phyloP scores from a whole-genome alignment of 371 early-diverging fungal genomes.

The Mucor piriformis region DNA sequence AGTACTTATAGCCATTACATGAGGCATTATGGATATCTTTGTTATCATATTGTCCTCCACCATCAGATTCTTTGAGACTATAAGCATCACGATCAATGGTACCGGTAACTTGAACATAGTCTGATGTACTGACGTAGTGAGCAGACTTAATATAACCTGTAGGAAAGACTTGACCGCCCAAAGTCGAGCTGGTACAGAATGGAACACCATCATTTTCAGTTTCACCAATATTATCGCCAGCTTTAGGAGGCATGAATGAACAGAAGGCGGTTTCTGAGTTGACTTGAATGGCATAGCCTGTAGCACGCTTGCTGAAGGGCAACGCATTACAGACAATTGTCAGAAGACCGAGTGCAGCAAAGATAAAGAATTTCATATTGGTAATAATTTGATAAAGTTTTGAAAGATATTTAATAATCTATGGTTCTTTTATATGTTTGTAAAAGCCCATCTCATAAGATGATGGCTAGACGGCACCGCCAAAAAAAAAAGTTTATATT shows the following conservation, averaged over 20 bases:
- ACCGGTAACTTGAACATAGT: constrained; percentile 49
- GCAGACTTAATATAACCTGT: constrained; percentile 34
- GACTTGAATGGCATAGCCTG: constrained; percentile 17
- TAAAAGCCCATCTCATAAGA: no score
- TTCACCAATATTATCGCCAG: constrained; percentile 35
- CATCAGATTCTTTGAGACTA: constrained; percentile 22
- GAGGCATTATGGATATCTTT: constrained; percentile 22
- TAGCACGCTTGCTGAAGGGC: neutral
- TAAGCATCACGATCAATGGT: constrained; percentile 29
- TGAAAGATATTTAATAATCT: no score
- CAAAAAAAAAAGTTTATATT: no score
- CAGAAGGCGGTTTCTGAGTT: constrained; percentile 32
- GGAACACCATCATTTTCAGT: constrained; percentile 41
- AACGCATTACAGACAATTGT: neutral
- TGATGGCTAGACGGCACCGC: no score
- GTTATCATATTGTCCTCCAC: constrained; percentile 51
- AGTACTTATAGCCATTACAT: constrained; percentile 46
- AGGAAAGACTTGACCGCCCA: constrained; percentile 38
- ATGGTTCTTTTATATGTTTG: no score
- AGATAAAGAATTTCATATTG: neutral
- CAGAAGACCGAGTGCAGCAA: neutral
- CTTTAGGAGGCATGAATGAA: constrained; percentile 41
- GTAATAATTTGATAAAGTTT: no score
- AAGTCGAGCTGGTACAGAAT: constrained; percentile 32
- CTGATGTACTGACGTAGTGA: constrained; percentile 20